phyloP scores from a whole-genome alignment of 495 filamentous ascomycete species.

The Bryoglossum gracile region DNA sequence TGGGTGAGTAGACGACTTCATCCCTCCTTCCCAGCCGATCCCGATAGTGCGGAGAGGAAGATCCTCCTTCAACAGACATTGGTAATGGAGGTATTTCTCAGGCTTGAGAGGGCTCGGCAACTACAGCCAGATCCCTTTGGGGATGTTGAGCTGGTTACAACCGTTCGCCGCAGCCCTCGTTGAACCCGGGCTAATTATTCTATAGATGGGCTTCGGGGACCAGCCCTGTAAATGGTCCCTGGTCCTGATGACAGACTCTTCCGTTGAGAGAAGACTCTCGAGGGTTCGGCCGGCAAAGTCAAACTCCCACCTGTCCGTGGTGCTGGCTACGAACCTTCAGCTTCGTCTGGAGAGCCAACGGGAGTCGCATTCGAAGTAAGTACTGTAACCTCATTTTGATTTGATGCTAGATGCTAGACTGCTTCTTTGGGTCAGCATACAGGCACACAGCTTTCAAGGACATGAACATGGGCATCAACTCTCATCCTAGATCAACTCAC shows the following conservation, averaged over 20 bases:
- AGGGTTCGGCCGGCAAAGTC: conserved; percentile 17
- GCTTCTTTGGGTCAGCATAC: no score
- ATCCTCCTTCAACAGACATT: not conserved
- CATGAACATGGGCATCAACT: no score
- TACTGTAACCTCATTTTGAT: not conserved
- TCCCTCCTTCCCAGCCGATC: not conserved
- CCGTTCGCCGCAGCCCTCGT: no score
- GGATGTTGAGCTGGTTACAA: no score
- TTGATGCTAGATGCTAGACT: not conserved
- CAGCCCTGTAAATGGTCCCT: conserved; percentile 1
- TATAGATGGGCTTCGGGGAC: conserved; percentile 4
- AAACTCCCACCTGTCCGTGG: conserved; percentile 21
- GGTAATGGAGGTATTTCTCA: not conserved
- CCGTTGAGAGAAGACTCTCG: no score
- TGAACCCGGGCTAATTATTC: conserved; percentile 1
- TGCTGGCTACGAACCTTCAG: conserved; percentile 19
- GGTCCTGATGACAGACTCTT: conserved; percentile 10
- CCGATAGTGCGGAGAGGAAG: not conserved
- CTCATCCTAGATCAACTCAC: no score
- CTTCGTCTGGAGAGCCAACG: conserved; percentile 15
- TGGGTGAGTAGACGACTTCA: conserved; percentile 8
- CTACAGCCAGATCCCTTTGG: no score
- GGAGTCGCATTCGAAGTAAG: conserved; percentile 7
- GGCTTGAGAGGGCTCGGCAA: no score
- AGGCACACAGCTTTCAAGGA: no score